These are phyloP conservation scores for Malania oleifera DNA, from an alignment of 164 flowering plant species.

Conservation along the genomic window DNA sequence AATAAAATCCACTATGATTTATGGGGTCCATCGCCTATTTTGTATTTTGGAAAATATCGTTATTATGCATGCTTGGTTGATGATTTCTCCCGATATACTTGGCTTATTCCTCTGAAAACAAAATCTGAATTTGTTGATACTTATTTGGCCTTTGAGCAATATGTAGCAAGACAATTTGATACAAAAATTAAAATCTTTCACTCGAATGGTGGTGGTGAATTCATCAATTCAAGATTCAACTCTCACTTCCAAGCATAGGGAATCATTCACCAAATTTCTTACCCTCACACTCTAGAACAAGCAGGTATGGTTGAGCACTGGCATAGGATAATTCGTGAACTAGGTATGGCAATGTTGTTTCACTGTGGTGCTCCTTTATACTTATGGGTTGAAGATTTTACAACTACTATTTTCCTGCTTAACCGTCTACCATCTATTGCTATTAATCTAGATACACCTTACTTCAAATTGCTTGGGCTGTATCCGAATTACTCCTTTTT, in stretches of 20 bases:
- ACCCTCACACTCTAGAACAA: neutral
- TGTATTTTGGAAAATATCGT: neutral
- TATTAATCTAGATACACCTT: neutral
- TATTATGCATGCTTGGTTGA: constrained; percentile 1
- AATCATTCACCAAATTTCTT: neutral
- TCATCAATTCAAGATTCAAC: neutral
- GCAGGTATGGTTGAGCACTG: constrained; percentile 3
- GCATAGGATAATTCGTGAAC: neutral
- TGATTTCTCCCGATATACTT: neutral
- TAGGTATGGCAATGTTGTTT: neutral
- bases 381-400: neutral
- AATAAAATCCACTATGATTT: neutral
- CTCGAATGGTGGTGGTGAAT: neutral
- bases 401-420: neutral
- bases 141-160: neutral
- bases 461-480: neutral
- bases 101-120: neutral
- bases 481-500: neutral
- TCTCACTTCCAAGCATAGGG: neutral
- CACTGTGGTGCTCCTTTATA: too few relatives aligned
- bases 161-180: neutral
- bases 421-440: neutral
- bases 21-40: neutral
- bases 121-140: neutral
- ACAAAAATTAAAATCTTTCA: neutral